Conservation (phyloP, 1,284 basidiomycete species). For the Malassezia caprae region DNA sequence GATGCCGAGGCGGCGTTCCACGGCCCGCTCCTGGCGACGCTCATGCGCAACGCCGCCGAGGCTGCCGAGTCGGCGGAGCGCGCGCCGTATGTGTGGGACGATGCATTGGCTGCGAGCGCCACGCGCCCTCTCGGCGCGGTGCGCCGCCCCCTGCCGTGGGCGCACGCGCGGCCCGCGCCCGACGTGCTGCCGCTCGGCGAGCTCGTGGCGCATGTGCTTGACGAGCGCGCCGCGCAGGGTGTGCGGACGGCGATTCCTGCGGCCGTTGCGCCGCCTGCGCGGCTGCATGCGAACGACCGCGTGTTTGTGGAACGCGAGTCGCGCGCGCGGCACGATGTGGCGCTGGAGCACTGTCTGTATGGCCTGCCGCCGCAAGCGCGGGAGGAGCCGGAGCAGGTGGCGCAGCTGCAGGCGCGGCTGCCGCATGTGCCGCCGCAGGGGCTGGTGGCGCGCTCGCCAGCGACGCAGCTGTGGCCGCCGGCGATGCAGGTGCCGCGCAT, state of each 20-base stretch:
- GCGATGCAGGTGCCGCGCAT: conserved; percentile 89
- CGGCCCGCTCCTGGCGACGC: conserved; percentile 53
- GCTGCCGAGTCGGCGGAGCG: conserved; percentile 23
- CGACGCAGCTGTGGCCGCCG: conserved; percentile 68
- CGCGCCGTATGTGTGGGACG: conserved; percentile 52
- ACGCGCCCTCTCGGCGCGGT: conserved; percentile 48
- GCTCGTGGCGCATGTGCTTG: conserved; percentile 60
- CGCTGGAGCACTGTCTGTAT: conserved; percentile 68
- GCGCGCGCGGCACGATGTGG: conserved; percentile 52
- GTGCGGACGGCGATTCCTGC: conserved; percentile 72
- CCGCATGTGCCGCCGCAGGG: conserved; percentile 62
- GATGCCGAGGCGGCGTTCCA: conserved; percentile 59
- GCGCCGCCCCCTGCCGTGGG: conserved; percentile 41
- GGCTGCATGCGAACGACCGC: conserved; percentile 64
- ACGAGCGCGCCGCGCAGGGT: conserved; percentile 69
- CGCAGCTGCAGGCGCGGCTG: conserved; percentile 54
- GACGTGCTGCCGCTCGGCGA: conserved; percentile 56
- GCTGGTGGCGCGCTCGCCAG: conserved; percentile 60
- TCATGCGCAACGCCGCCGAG: conserved; percentile 51
- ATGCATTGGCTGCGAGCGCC: conserved; percentile 54
- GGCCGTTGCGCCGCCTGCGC: conserved; percentile 73
- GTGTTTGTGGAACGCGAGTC: conserved; percentile 67
- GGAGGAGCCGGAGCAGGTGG: conserved; percentile 58
- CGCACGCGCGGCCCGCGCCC: conserved; percentile 30
- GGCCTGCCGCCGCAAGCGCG: conserved; percentile 66